Evolutionary conservation across 148 eudicot species (phyloP).

Genomic region (Persicaria maculosa): DNA sequence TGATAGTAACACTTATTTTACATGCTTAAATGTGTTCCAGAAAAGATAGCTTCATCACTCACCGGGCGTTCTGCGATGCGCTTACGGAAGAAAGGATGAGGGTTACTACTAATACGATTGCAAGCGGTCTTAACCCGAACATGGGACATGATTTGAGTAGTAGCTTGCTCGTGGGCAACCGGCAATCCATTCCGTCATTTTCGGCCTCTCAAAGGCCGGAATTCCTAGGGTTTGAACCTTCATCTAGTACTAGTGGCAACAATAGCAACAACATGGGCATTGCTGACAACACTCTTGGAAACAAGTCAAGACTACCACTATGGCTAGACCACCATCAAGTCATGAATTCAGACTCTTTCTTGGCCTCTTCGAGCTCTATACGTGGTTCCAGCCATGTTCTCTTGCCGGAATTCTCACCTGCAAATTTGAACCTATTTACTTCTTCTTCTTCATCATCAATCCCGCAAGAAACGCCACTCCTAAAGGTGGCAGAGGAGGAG

Average conservation of each 20-base stretch:
- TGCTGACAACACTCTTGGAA: slow-evolving; percentile 5
- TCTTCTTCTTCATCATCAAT: slow-evolving; percentile 9
- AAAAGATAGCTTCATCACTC: slow-evolving; percentile 62
- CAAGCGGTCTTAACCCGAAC: background rate
- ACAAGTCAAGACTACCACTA: slow-evolving; percentile 29
- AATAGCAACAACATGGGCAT: background rate
- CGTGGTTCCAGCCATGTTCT: background rate
- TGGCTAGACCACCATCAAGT: slow-evolving; percentile 36
- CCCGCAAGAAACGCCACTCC: background rate
- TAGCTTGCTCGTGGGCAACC: background rate
- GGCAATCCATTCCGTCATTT: background rate
- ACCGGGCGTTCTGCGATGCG: slow-evolving; percentile 56
- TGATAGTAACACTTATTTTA: background rate
- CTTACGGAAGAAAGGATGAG: slow-evolving; percentile 45
- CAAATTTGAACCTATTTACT: background rate
- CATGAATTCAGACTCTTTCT: background rate
- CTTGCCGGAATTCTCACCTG: slow-evolving; percentile 8
- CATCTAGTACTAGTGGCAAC: background rate
- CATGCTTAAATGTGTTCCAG: slow-evolving; percentile 16
- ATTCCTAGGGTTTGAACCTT: background rate
- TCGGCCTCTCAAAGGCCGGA: slow-evolving; percentile 2
- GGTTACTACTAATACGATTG: slow-evolving; percentile 16
- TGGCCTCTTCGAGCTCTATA: background rate
- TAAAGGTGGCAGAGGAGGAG: background rate
- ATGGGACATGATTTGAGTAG: background rate